phyloP scores from a whole-genome alignment of 2,329 filamentous ascomycete genomes.

The Paracorniculantispora psalliotae region DNA sequence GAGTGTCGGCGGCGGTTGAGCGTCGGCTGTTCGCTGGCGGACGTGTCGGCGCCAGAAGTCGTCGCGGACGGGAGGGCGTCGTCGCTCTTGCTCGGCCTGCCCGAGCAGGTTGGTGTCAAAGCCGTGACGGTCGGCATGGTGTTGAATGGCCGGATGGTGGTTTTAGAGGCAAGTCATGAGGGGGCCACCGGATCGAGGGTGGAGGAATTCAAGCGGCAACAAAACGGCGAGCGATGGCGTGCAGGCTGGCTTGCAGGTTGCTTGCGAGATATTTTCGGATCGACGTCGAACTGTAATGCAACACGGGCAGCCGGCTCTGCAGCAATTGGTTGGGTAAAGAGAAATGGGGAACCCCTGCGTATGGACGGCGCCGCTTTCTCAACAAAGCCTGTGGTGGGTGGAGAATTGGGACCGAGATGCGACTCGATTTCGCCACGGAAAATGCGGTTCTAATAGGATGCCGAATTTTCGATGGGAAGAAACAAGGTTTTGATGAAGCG shows the following conservation, averaged over 20 bases:
- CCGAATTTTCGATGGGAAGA: not conserved
- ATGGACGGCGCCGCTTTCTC: not conserved
- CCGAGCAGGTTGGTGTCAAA: constrained; percentile 33
- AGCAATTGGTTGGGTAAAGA: constrained; percentile 13
- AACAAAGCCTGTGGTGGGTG: constrained; percentile 7
- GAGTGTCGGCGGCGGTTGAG: constrained; percentile 44
- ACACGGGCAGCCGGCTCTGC: constrained; percentile 5
- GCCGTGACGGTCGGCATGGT: constrained; percentile 36
- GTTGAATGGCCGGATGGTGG: not conserved
- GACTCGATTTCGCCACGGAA: not conserved
- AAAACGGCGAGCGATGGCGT: not conserved
- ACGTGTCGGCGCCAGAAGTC: constrained; percentile 38
- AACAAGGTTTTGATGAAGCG: not conserved
- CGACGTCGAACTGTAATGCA: constrained; percentile 5
- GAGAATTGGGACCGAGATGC: constrained; percentile 2
- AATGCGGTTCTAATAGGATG: not conserved
- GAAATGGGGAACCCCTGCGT: constrained; percentile 5
- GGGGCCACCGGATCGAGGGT: not conserved
- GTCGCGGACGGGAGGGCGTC: constrained; percentile 31
- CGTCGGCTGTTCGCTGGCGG: constrained; percentile 26
- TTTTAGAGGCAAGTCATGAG: constrained; percentile 3
- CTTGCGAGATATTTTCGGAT: constrained; percentile 12
- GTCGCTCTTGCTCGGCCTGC: constrained; percentile 27
- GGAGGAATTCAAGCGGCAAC: not conserved
- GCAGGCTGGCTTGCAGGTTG: not conserved